Evolutionary conservation across 202 grass and related monocot species (phyloP).

Genomic region (Bolboschoenoplectus hybrid): DNA sequence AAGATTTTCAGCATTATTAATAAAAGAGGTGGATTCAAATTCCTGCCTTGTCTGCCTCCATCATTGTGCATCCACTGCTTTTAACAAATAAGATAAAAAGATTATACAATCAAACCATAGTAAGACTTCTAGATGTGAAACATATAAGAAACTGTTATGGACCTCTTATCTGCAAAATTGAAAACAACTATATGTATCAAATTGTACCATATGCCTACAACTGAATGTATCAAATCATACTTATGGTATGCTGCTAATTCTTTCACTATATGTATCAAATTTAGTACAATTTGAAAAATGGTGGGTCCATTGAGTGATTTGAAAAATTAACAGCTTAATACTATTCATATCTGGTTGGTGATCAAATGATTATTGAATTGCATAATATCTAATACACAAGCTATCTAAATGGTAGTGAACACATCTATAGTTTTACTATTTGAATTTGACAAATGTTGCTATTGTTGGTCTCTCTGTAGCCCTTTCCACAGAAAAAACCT

Average conservation of each 20-base stretch:
- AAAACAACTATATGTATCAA: too few species aligned
- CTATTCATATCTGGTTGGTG: background rate
- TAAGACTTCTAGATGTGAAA: background rate
- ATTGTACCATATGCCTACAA: too few species aligned
- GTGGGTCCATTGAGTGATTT: background rate
- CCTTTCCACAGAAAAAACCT: background rate
- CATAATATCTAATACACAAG: too few species aligned
- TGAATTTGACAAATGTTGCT: background rate
- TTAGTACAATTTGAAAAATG: background rate
- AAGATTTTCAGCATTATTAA: background rate
- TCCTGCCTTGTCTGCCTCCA: background rate
- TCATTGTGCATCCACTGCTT: background rate
- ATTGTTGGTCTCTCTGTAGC: background rate
- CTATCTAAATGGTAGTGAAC: background rate
- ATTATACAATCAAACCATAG: background rate
- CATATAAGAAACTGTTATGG: too few species aligned
- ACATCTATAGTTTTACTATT: background rate
- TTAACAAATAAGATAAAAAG: background rate
- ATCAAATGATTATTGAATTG: background rate
- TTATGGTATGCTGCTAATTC: background rate
- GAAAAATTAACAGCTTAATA: background rate
- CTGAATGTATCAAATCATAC: too few species aligned
- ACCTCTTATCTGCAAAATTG: too few species aligned
- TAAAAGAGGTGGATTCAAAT: constrained; percentile 13
- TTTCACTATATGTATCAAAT: background rate